Evolutionary conservation across 2,329 filamentous ascomycete species (phyloP), one percentile per base, ranked within the genome.

Genomic region (Bipolaris zeicola): DNA sequence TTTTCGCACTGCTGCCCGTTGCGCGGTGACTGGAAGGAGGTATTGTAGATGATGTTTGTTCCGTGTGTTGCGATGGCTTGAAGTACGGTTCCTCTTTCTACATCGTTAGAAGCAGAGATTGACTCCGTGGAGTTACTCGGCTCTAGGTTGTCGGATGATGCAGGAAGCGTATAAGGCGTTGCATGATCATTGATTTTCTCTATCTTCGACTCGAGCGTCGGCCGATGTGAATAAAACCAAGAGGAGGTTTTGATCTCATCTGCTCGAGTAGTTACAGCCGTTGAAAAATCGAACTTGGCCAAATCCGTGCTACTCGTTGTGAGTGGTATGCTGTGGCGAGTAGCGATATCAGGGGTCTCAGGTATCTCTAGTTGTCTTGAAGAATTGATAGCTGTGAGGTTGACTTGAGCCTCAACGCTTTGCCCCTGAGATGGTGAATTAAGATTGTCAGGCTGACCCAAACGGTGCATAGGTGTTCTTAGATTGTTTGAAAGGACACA

Each of bases 381-480:
- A 37, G 34, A 6, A 6, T 43, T 50, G 22, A 37, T 18, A n/a
- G 18, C 20, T 13, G 16, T 6, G 24, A 49, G 20, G 16, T 45
- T 38, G 6, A 11, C n/a, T 18, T 33, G 37, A 44, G 28, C 24
- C 39, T 37, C 26, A 10, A 22, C 22, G 26, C 28, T 4, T 8
- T 24, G 31, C 14, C 14, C 37, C 28, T 34, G 24, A 10, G 18
- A 45, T 6, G 24, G 26, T 20, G 33, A 16, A 16, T 24, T 16
- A 28, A 20, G 42, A 36, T 31, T 43, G 6, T 39, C 43, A 16
- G 55, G 18, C 39, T 65, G 52, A 20, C 58, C 58, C 8, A 51
- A 63, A 4, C 20, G 28, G 48, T 64, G 66, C 13, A 61, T 61
- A 34, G 62, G 58, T 22, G 65, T 66, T 20, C 62, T 59, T 1